Percentiles rank a stretch among this genome's conserved stretches.
These are phyloP conservation scores for Mycena galericulata DNA, from an alignment of 768 basidiomycete genomes.

Conservation along the genomic window DNA sequence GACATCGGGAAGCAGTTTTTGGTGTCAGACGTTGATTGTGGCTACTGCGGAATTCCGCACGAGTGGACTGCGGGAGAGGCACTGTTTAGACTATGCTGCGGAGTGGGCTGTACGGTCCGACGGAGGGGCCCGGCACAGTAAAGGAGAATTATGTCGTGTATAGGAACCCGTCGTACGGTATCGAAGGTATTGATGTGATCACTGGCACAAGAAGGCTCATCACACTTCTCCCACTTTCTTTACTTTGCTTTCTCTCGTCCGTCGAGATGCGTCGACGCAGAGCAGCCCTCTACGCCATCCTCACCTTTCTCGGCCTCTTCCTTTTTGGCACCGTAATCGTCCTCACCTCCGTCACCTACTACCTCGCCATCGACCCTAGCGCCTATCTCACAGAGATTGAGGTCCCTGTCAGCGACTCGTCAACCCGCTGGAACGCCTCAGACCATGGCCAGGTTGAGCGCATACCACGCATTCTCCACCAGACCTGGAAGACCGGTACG, in stretches of 20 bases:
- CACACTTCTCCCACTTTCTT: neutral
- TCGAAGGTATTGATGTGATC: slow-evolving; percentile 1
- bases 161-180: neutral
- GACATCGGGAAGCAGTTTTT: slow-evolving; percentile 29
- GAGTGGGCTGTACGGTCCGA: too few species aligned
- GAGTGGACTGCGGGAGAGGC: too few species aligned
- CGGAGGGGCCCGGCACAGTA: neutral
- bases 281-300: slow-evolving; percentile 27
- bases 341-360: slow-evolving; percentile 91
- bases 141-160: neutral
- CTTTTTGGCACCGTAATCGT: slow-evolving; percentile 92
- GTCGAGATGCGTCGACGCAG: slow-evolving; percentile 29
- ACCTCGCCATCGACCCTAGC: slow-evolving; percentile 81
- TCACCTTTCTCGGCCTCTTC: slow-evolving; percentile 60
- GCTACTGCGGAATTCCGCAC: slow-evolving; percentile 4
- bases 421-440: slow-evolving; percentile 72
- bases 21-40: slow-evolving; percentile 1
- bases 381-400: slow-evolving; percentile 88
- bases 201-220: neutral
- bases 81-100: too few species aligned
- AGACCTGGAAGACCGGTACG: slow-evolving; percentile 96
- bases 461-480: slow-evolving; percentile 94
- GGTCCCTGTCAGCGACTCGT: slow-evolving; percentile 67
- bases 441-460: slow-evolving; percentile 74
- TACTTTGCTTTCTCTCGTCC: slow-evolving; percentile 1